A percentile compares a stretch with the other conserved stretches of the same genome.
Conservation (phyloP, 257 asterid species). For the Agastache rugosa region DNA sequence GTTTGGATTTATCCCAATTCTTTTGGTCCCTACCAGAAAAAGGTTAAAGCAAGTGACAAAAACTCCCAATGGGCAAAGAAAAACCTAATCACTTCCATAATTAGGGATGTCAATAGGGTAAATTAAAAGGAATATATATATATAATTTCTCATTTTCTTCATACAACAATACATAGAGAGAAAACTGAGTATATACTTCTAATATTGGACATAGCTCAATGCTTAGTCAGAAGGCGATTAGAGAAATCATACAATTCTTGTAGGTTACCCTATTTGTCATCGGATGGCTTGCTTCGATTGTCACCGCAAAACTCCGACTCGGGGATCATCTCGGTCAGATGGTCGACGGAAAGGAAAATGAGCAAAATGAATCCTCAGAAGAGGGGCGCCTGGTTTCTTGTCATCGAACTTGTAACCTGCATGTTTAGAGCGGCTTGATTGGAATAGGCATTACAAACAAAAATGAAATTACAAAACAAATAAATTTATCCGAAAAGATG, state of each 20-base stretch:
- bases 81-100: constrained; percentile 6
- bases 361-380: constrained; percentile 58
- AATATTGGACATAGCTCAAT: no score
- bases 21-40: constrained; percentile 15
- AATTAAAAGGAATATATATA: no score
- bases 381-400: constrained; percentile 64
- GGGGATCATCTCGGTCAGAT: constrained; percentile 49
- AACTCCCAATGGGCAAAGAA: constrained; percentile 7
- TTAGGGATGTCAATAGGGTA: no score
- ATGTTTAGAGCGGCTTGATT: constrained; percentile 26
- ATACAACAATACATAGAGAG: neutral
- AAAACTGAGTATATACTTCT: neutral
- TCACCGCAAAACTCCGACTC: constrained; percentile 40
- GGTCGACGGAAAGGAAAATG: constrained; percentile 71
- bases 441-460: constrained; percentile 18
- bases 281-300: neutral
- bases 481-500: neutral
- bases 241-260: neutral
- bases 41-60: neutral
- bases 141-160: neutral
- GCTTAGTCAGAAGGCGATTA: neutral
- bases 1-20: constrained; percentile 2
- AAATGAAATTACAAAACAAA: neutral
- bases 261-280: neutral
- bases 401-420: constrained; percentile 80